Evolutionary conservation across 164 flowering plant genomes (phyloP), one percentile per base, ranked within the genome.

Genomic region (Platanus orientalis): DNA sequence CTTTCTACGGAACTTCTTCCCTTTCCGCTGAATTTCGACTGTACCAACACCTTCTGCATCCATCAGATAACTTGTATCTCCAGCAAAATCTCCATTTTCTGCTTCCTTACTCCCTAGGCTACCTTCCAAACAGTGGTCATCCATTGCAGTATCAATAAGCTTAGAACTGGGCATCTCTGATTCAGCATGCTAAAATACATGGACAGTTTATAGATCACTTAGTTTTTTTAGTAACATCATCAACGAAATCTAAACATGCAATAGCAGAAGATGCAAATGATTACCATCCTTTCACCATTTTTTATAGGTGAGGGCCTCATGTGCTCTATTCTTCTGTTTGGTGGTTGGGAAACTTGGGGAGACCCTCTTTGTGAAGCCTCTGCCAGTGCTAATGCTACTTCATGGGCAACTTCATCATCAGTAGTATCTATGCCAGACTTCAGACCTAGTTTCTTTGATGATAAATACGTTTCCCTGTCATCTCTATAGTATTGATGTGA

Each of bases 321-420:
- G 55, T 63, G 71, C 40, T 76, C 83, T 28, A 64, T 66, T 78
- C 73, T 80, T 69, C 66, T 78, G 40, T 64, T 74, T 30, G 84
- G 84, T 34, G 85, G 74, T 7, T 65, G 82, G 70, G 92, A 32
- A 32, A 32, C 36, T 4, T 32, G 36, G 7, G 96, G 89, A 65
- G 97, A 87, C 52, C 83, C 88, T 70, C 85, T 82, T 23, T 81
- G 86, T 54, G 82, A 89, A 57, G 93, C 99, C 73, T 79, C 84
- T 1, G 96, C 81, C 74, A 94, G 73, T 45, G 83, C 87, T 63
- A 91, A 72, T 56, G 89, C 97, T 51, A 80, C 87, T 47, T 68
- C 81, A 64, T 82, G 92, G 30, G 80, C 91, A 56, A 80, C 90
- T 64, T 86, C 91, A 68, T 85, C 89, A 62, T 83, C 88, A 69